Evolutionary conservation across 257 asterid genomes (phyloP), one percentile per base, ranked within the genome.

Genomic region (Parsonsia alboflavescens): DNA sequence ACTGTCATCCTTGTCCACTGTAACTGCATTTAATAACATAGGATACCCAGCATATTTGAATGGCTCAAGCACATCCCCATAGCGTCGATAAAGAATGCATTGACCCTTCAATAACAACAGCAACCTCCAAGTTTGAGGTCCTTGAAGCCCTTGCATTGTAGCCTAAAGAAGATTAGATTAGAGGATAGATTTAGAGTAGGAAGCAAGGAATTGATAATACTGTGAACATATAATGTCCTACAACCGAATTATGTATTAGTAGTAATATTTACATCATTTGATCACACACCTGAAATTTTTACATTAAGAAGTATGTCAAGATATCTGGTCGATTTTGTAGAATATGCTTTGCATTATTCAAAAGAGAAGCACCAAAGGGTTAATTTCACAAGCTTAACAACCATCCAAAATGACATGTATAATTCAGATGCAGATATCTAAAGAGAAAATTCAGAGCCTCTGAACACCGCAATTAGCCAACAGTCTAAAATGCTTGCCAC

Each of bases 21-120:
- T 90, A 80, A 95, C 84, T 73, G 98, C 96, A 84, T 86, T 95
- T 84, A 95, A 80, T 80, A 95, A 81, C 99, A 95, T 92, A 10
- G 99, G 99, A 80, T 92, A 95, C 61, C 98, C 99, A 82, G 99
- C 99, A 66, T 95, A 95, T 78, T 92, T 95, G 82, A 95, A 95
- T 52, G 99, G 99, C 88, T 79, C 91, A 84, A 95, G 77, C 73
- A 95, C 88, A 82, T 79, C 68, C 70, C 97, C 98, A 82, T 95
- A 88, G 65, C 96, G 96, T 77, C 98, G 87, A 77, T 89, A 95
- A 46, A 94, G 85, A 77, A 92, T 95, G 88, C 99, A 95, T 80
- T 95, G 99, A 75, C 96, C 99, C 83, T 88, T 95, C 81, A 95
- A 85, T 70, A 95, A 84, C 76, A 95, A 93, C 82, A 92, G 81